Percentiles rank a stretch among this genome's conserved stretches.
Evolutionary conservation across 2,329 filamentous ascomycete species (phyloP).

Genomic region (Trichoderma sp.): DNA sequence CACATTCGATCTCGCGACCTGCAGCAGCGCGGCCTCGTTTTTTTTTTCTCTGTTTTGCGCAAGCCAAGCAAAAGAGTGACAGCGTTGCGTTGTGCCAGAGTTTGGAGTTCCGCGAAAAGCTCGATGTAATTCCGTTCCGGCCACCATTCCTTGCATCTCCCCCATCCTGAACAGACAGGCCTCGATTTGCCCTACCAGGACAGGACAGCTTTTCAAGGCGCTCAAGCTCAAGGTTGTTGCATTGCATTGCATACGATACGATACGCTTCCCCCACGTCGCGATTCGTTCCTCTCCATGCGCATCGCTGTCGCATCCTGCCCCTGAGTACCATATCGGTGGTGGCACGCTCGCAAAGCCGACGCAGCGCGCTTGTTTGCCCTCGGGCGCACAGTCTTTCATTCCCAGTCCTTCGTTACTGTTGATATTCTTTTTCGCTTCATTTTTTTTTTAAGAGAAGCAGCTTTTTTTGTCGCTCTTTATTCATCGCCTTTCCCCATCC

Average conservation of each 20-base stretch:
- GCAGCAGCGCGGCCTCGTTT: neutral
- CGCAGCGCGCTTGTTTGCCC: constrained; percentile 12
- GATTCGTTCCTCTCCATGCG: constrained; percentile 17
- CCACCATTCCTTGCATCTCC: neutral
- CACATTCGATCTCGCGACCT: constrained; percentile 14
- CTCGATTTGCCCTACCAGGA: neutral
- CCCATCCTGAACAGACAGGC: neutral
- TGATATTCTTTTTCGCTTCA: neutral
- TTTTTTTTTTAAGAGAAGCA: neutral
- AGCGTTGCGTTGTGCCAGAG: neutral
- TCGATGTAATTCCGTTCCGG: constrained; percentile 22
- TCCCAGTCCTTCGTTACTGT: constrained; percentile 1
- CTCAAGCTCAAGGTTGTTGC: neutral
- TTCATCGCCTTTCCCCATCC: neutral
- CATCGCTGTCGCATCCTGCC: constrained; percentile 15
- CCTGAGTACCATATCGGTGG: constrained; percentile 16
- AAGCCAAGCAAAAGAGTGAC: neutral
- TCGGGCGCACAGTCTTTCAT: neutral
- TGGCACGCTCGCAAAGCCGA: constrained; percentile 16
- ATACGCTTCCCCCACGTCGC: neutral
- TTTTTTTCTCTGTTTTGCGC: neutral
- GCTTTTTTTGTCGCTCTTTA: neutral
- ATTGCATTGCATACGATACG: neutral
- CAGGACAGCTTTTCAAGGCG: neutral
- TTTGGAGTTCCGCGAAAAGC: neutral